Evolutionary conservation across 2,329 filamentous ascomycete genomes (phyloP), one percentile per base, ranked within the genome.

Genomic region (Claviceps sp.): DNA sequence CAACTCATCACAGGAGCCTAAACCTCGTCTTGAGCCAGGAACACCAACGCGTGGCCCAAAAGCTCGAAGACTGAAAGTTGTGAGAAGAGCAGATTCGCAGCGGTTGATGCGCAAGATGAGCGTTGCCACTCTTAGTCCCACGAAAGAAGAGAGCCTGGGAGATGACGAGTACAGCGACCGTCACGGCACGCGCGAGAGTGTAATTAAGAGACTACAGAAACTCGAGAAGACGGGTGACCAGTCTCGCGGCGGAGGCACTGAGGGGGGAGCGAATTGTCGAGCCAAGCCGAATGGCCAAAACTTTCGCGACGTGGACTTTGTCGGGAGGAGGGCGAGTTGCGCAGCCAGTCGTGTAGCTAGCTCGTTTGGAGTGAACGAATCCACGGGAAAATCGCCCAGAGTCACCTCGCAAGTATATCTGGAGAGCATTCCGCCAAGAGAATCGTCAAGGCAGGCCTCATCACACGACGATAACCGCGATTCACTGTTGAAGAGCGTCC

Each of bases 1-100:
- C 17, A 39, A 6, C 4, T 43, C 16, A 17, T 19, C 11, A 37
- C 39, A 44, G 16, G 58, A 62, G 30, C 60, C 60, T 46, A 59
- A 59, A 30, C 59, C 54, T 16, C 72, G 70, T 6, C 65, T 69
- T 7, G 65, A 66, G n/a, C 65, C 67, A 1, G 65, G 62, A 40
- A 70, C 65, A 34, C 64, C 68, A 37, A 67, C 66, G 1, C 47
- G 55, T 7, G 55, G 55, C 22, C 45, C 60, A 47, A 59, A 42
- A 26, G 56, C 60, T 41, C 60, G 60, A 46, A 56, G 61, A 14
- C 56, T 58, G 2, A 57, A 54, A 22, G 56, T 54, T 4, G 47
- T 55, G 38, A 59, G 51, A 16, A 64, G 58, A 34, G 53, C 57
- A 6, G 37, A 48, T 10, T 62, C 61, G 1, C 59, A 57, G 10